These are phyloP conservation scores for Pythium myriotylum DNA, from an alignment of 352 stramenopile genomes.

Conservation along the genomic window DNA sequence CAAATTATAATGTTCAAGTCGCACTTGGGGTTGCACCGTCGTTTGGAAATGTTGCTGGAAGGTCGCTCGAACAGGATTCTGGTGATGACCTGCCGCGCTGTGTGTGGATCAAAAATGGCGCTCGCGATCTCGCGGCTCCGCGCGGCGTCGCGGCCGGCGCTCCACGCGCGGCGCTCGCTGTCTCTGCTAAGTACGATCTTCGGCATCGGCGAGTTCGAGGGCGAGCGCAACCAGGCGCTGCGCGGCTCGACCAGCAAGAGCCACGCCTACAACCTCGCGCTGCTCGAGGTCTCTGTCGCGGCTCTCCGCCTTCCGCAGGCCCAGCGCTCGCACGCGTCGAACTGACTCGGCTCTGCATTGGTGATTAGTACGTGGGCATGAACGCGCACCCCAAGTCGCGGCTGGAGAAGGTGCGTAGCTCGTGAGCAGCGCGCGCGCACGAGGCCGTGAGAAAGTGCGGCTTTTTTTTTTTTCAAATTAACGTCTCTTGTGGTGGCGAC, in stretches of 20 bases:
- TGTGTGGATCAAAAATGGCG: slow-evolving; percentile 4
- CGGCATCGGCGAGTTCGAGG: slow-evolving; percentile 83
- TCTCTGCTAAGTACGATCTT: slow-evolving; percentile 79
- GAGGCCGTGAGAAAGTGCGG: no score
- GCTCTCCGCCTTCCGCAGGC: no score
- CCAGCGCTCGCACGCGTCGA: no score
- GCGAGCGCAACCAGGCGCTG: slow-evolving; percentile 59
- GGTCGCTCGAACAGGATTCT: slow-evolving; percentile 14
- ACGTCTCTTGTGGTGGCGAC: neutral
- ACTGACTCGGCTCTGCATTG: no score
- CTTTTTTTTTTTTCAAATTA: neutral
- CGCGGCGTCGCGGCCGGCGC: slow-evolving; percentile 4
- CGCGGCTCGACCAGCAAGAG: slow-evolving; percentile 60
- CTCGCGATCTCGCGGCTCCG: slow-evolving; percentile 15
- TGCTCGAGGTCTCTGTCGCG: slow-evolving; percentile 61
- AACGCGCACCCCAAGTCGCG: slow-evolving; percentile 78
- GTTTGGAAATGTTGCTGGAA: slow-evolving; percentile 21
- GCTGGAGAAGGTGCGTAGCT: slow-evolving; percentile 47
- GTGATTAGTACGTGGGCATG: slow-evolving; percentile 79
- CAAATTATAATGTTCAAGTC: no score
- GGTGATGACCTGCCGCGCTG: slow-evolving; percentile 17
- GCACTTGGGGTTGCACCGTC: slow-evolving; percentile 22
- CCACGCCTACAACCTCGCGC: slow-evolving; percentile 69
- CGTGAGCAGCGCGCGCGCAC: no score
- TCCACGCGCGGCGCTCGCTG: slow-evolving; percentile 36